A percentile compares a stretch with the other conserved stretches of the same genome.
Evolutionary conservation across 2,329 filamentous ascomycete genomes (phyloP).

Genomic region (Tolypocladium nubicola): DNA sequence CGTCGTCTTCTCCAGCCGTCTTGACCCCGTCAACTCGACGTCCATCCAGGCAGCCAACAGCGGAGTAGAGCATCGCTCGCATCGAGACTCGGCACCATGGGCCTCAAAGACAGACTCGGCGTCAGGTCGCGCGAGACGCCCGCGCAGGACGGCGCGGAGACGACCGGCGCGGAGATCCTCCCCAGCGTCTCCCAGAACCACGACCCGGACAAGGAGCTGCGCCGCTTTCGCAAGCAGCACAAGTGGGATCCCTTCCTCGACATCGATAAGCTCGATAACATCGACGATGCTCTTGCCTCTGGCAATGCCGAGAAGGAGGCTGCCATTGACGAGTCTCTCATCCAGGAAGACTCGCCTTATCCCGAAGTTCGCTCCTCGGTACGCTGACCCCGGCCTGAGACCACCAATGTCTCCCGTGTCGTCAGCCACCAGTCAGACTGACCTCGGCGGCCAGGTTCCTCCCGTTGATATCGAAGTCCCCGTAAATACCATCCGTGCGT

Average conservation of each 20-base stretch:
- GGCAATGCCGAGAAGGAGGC: slow-evolving; percentile 33
- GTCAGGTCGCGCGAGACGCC: neutral
- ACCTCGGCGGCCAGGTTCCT: slow-evolving; percentile 7
- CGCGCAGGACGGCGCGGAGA: neutral
- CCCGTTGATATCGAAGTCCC: slow-evolving; percentile 40
- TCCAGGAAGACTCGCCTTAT: slow-evolving; percentile 39
- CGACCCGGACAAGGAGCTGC: slow-evolving; percentile 16
- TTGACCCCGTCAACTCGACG: neutral
- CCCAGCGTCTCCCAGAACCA: neutral
- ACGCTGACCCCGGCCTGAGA: neutral
- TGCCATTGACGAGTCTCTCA: slow-evolving; percentile 31
- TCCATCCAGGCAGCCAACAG: neutral
- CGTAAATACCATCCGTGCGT: slow-evolving; percentile 49
- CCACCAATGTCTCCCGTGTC: neutral
- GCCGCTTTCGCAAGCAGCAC: slow-evolving; percentile 37
- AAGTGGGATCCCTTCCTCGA: slow-evolving; percentile 47
- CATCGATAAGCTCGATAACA: slow-evolving; percentile 37
- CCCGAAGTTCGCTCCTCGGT: slow-evolving; percentile 14
- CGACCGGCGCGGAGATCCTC: neutral
- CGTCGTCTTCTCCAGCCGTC: neutral
- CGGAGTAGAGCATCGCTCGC: neutral
- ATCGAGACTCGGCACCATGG: neutral
- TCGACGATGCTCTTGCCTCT: slow-evolving; percentile 34
- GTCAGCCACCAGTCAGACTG: neutral
- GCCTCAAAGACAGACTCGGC: neutral